Percentiles rank a stretch among this genome's conserved stretches.
These are phyloP conservation scores for Dittrichia graveolens DNA, from an alignment of 129 eudicot species.

Conservation along the genomic window DNA sequence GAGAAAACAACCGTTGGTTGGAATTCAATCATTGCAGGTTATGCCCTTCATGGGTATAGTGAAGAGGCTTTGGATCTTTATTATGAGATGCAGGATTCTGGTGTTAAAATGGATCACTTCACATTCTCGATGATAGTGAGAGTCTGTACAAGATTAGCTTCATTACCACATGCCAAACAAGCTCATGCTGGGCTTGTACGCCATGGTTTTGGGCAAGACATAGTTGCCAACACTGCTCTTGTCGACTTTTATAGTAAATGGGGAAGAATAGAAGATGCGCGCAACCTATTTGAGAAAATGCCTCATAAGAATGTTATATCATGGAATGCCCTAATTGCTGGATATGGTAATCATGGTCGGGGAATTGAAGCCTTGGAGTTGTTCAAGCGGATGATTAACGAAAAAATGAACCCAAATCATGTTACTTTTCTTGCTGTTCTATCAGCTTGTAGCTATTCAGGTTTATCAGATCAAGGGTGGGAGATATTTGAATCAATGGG, in stretches of 20 bases:
- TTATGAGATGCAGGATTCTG: constrained; percentile 80
- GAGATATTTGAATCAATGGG: constrained; percentile 74
- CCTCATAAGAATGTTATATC: constrained; percentile 64
- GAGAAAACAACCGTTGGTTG: constrained; percentile 78
- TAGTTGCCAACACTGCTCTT: constrained; percentile 84
- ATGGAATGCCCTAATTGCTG: constrained; percentile 86
- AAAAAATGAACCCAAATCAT: constrained; percentile 73
- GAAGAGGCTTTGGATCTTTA: constrained; percentile 77
- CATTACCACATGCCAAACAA: constrained; percentile 80
- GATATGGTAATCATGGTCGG: constrained; percentile 81
- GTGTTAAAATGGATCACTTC: constrained; percentile 80
- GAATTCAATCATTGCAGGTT: constrained; percentile 83
- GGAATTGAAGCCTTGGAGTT: constrained; percentile 74
- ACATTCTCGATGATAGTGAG: constrained; percentile 73
- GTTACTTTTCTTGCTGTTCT: constrained; percentile 85
- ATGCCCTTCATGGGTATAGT: constrained; percentile 81
- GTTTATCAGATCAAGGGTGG: constrained; percentile 73
- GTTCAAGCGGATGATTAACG: constrained; percentile 59
- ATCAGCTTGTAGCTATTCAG: constrained; percentile 83
- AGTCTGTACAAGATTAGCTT: constrained; percentile 74
- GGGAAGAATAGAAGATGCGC: constrained; percentile 88
- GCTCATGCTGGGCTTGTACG: constrained; percentile 89
- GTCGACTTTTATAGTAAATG: constrained; percentile 92
- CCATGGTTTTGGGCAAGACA: constrained; percentile 68
- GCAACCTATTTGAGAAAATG: constrained; percentile 74